A percentile compares a stretch with the other conserved stretches of the same genome.
Conservation (phyloP, 345 rosid species). For the Linum lewisii region DNA sequence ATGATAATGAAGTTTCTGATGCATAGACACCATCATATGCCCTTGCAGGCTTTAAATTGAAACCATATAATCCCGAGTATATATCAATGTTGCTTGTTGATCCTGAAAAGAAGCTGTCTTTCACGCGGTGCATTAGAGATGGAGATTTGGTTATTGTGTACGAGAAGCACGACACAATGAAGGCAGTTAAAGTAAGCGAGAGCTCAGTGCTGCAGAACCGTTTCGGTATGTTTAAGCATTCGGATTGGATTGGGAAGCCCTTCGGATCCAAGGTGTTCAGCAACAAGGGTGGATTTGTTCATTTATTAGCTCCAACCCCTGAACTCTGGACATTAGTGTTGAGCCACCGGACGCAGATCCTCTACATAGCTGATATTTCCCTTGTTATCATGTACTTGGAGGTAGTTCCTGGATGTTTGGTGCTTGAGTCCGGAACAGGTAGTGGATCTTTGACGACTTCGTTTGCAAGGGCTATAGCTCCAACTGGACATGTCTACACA, state of each 20-base stretch:
- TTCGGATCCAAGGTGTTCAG: conserved; percentile 88
- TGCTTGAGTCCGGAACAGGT: conserved; percentile 90
- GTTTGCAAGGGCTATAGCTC: conserved; percentile 82
- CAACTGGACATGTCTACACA: conserved; percentile 81
- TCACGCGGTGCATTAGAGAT: conserved; percentile 36
- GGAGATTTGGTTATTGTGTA: conserved; percentile 80
- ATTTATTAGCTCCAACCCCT: conserved; percentile 78
- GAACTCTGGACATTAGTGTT: conserved; percentile 90
- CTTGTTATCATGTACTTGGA: conserved; percentile 73
- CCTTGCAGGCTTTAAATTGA: not conserved
- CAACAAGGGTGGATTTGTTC: conserved; percentile 74
- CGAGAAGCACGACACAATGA: conserved; percentile 81
- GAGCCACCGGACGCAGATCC: conserved; percentile 96
- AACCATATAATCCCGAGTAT: not conserved
- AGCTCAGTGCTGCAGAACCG: conserved; percentile 70
- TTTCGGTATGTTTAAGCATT: conserved; percentile 69
- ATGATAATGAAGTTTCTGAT: not conserved
- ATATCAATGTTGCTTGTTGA: conserved; percentile 48
- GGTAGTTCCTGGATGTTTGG: conserved; percentile 81
- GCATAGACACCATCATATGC: not conserved
- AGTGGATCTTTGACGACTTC: conserved; percentile 90
- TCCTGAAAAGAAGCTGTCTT: conserved; percentile 43
- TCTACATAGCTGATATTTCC: conserved; percentile 84
- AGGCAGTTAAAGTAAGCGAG: conserved; percentile 57
- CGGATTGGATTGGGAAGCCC: conserved; percentile 92